Evolutionary conservation across 2,329 filamentous ascomycete genomes (phyloP).

Genomic region (Didymella keratinophila): DNA sequence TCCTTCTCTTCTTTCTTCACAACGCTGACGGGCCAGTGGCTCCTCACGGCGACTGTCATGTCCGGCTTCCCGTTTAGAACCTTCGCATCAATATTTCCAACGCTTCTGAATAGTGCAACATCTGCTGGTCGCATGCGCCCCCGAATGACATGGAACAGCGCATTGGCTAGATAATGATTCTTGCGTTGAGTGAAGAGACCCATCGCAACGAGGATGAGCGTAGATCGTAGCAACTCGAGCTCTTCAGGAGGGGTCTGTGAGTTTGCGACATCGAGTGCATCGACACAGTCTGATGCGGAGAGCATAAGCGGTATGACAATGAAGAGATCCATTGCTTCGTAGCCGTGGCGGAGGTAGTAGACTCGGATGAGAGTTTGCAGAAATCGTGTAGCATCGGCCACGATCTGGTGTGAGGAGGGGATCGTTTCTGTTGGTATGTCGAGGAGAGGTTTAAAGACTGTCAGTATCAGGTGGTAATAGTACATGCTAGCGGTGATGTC

Average conservation of each 20-base stretch:
- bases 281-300: background rate
- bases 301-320: background rate
- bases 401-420: background rate
- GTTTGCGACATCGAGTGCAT: background rate
- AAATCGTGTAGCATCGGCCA: background rate
- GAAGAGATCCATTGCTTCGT: slow-evolving; percentile 1
- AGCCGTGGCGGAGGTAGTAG: background rate
- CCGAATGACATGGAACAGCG: background rate
- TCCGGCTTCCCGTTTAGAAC: background rate
- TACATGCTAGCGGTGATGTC: background rate
- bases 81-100: background rate
- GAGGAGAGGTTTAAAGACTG: background rate
- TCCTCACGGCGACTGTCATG: background rate
- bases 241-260: background rate
- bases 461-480: background rate
- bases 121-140: background rate
- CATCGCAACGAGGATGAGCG: background rate
- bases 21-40: background rate
- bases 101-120: background rate
- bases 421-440: background rate
- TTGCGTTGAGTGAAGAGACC: background rate
- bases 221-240: background rate
- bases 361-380: background rate
- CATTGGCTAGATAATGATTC: background rate
- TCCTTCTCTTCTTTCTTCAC: slow-evolving; percentile 3